Base-by-base conservation (phyloP, 345 rosid species). In the Zanthoxylum bungeanum region DNA sequence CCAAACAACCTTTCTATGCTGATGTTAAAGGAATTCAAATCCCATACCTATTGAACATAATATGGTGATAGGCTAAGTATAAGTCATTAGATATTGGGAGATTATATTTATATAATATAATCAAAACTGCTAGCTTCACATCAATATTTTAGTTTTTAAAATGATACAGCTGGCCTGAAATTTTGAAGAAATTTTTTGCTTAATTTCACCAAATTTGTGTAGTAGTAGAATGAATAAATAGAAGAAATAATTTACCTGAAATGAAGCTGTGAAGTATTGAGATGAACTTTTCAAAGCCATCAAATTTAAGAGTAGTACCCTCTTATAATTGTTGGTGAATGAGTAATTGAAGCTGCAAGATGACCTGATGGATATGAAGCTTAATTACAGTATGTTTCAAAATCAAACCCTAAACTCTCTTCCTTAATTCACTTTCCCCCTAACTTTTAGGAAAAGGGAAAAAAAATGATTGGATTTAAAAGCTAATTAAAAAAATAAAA, bases 321-420 rank as follows among this genome's bases (percentile, higher is more conserved):
- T 61, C 31, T 25, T 33, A 16, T 8, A 33, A 65, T 36, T 83
- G 88, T 81, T 80, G 88, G 85, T 81, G 85, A 76, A 37, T 82
- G 91, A 85, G 88, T 77, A 85, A 87, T 87, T 82, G 91, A 85
- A 85, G 88, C 88, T 85, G 88, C 88, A 70, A 76, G 88, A 79
- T 87, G 91, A 87, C 84, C 91, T 86, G 90, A 78, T 81, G 55
- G 62, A 74, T 73, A 60, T 73, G 49, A 34, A n/a, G 60, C 69
- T n/a, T 42, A 25, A 30, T 25, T n/a, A n/a, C n/a, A n/a, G n/a
- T n/a, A n/a, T n/a, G n/a, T n/a, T n/a, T n/a, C n/a, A n/a, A 31
- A 24, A 44, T 44, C 49, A 14, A 5, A 8, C 51, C 51, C 57
- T 34, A 44, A 64, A 27, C 49, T 60, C 21, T 56, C 28, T 56